Base-by-base conservation (phyloP, 192 early-diverging fungal genomes). In the Lunasporangiospora selenospora region DNA sequence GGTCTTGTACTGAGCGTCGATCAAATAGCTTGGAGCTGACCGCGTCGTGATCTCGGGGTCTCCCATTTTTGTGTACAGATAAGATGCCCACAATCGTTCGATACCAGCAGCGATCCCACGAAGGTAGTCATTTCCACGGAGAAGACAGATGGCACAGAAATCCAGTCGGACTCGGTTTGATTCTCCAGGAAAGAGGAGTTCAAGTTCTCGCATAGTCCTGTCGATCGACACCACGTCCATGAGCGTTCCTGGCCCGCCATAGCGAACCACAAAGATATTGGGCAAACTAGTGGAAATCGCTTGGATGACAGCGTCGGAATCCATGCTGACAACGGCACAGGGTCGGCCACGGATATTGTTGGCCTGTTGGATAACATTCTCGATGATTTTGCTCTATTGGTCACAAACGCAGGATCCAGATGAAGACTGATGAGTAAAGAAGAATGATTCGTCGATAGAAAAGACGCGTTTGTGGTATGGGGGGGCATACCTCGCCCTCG, bases 121-220 rank as follows among this genome's bases (percentile, higher is more conserved):
- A 5, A 76, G 58, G 39, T 76, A 76, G 34, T 76, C 75, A 27
- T 76, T 76, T 39, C 75, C 75, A 2, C 75, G 53, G 42, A 76
- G 58, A 19, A 76, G 47, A 53, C 64, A 66, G 9, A 76, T 34
- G 1, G 65, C 57, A n/a, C 58, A 57, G 43, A 76, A 76, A 33
- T 76, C 75, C 11, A 76, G 51, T 6, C 75, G 42, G 6, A 33
- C 34, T 8, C 57, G 26, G 24, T 66, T 60, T 4, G 64, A 50
- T 31, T 76, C 58, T 33, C 75, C 59, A n/a, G 75, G 75, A 13
- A 76, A 76, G 2, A 39, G 9, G 5, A 29, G 30, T 9, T 76
- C 64, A 13, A 76, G 26, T 7, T 41, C 23, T 1, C 47, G 46
- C 62, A 67, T 55, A 33, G 67, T 63, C 31, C 49, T 53, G 46